These are phyloP conservation scores for Phaffia rhodozyma DNA, from an alignment of 1,284 basidiomycete genomes.

Conservation along the genomic window DNA sequence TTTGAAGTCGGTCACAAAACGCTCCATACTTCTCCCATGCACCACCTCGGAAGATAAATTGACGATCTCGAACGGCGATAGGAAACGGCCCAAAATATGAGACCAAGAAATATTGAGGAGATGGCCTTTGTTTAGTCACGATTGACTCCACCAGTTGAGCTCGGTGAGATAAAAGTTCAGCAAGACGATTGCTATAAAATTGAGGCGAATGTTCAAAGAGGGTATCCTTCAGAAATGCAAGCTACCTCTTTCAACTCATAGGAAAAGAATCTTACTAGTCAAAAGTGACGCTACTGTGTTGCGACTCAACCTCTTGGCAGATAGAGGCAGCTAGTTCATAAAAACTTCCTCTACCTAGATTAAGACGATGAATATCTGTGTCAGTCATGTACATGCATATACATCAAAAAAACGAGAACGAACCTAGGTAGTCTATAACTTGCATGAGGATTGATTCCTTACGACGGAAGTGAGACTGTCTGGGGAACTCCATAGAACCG, in stretches of 20 bases:
- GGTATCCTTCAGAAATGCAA: background rate
- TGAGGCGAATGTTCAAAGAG: background rate
- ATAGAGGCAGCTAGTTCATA: slow-evolving; percentile 91
- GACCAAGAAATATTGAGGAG: slow-evolving; percentile 67
- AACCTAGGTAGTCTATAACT: slow-evolving; percentile 76
- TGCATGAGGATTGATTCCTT: slow-evolving; percentile 81
- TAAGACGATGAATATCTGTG: background rate
- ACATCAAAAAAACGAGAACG: slow-evolving; percentile 18
- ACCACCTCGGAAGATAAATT: slow-evolving; percentile 61
- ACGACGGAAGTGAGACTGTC: slow-evolving; percentile 85
- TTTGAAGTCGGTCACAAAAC: slow-evolving; percentile 84
- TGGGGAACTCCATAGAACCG: slow-evolving; percentile 64
- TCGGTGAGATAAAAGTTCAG: slow-evolving; percentile 74
- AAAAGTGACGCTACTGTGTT: slow-evolving; percentile 76
- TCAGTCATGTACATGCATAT: background rate
- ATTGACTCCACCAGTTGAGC: slow-evolving; percentile 72
- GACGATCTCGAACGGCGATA: slow-evolving; percentile 30
- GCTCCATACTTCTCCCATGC: slow-evolving; percentile 80
- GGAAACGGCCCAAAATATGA: slow-evolving; percentile 32
- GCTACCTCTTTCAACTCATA: slow-evolving; percentile 9
- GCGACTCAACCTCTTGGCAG: slow-evolving; percentile 73
- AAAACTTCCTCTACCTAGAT: slow-evolving; percentile 76
- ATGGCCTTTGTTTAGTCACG: slow-evolving; percentile 65
- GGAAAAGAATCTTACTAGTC: slow-evolving; percentile 45
- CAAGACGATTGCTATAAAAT: slow-evolving; percentile 51